A percentile compares a stretch with the other conserved stretches of the same genome.
Evolutionary conservation across 2,329 filamentous ascomycete genomes (phyloP).

Genomic region (Cadophora gregata): DNA sequence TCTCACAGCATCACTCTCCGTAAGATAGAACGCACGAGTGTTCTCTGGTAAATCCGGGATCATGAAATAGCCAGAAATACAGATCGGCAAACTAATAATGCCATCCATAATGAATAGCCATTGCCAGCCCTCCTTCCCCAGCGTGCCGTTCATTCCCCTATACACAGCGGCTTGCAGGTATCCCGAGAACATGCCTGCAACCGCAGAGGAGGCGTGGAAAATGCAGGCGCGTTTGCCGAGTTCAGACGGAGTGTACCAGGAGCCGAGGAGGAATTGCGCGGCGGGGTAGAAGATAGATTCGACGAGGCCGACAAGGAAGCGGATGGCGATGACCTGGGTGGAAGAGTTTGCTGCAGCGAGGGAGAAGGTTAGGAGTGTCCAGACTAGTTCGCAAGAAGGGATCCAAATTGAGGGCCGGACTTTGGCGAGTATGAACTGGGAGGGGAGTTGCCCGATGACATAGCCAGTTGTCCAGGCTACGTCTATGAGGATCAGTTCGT

Average conservation of each 20-base stretch:
- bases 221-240: slow-evolving; percentile 51
- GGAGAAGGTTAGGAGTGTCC: slow-evolving; percentile 46
- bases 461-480: slow-evolving; percentile 60
- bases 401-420: slow-evolving; percentile 53
- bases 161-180: slow-evolving; percentile 53
- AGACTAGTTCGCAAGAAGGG: slow-evolving; percentile 49
- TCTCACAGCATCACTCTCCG: slow-evolving; percentile 29
- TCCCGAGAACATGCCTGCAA: slow-evolving; percentile 51
- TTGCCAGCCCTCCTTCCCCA: slow-evolving; percentile 50
- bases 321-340: slow-evolving; percentile 46
- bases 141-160: slow-evolving; percentile 47
- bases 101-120: slow-evolving; percentile 56
- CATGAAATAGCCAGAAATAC: slow-evolving; percentile 41
- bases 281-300: slow-evolving; percentile 41
- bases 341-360: slow-evolving; percentile 46
- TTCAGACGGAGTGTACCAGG: slow-evolving; percentile 53
- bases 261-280: slow-evolving; percentile 45
- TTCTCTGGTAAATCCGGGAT: slow-evolving; percentile 41
- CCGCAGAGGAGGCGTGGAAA: slow-evolving; percentile 48
- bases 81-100: slow-evolving; percentile 44
- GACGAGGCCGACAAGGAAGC: slow-evolving; percentile 51
- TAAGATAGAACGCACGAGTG: slow-evolving; percentile 39
- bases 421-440: slow-evolving; percentile 49
- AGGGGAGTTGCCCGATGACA: slow-evolving; percentile 53
- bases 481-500: slow-evolving; percentile 49